Percentiles rank a stretch among this genome's conserved stretches.
These are phyloP conservation scores for Suhomyces coccinellae DNA, from an alignment of 1,139 yeast genomes.

Conservation along the genomic window DNA sequence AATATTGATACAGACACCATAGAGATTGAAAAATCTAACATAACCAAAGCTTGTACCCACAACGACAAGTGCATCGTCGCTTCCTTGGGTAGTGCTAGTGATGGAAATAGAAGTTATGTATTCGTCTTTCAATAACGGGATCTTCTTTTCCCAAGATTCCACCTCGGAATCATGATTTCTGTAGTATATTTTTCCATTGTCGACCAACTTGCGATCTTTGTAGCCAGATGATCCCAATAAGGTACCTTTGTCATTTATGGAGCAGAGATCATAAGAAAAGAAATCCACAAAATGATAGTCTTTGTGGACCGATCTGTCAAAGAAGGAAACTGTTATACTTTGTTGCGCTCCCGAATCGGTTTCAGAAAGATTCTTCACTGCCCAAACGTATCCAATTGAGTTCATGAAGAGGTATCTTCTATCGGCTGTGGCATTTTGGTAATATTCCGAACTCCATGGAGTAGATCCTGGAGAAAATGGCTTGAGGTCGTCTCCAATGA, in stretches of 20 bases:
- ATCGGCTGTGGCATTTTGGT: conserved; percentile 30
- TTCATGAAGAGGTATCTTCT: conserved; percentile 84
- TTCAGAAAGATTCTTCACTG: conserved; percentile 57
- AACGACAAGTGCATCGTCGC: conserved; percentile 34
- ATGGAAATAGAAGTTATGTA: conserved; percentile 40
- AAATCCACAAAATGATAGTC: conserved; percentile 87
- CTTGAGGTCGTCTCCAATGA: conserved; percentile 13
- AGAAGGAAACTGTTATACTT: conserved; percentile 81
- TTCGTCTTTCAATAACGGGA: conserved; percentile 38
- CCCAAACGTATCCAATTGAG: conserved; percentile 78
- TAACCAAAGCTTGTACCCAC: conserved; percentile 48
- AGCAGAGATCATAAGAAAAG: conserved; percentile 70
- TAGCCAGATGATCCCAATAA: conserved; percentile 55
- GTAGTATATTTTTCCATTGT: conserved; percentile 39
- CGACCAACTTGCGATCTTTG: conserved; percentile 18
- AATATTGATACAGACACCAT: conserved; percentile 43
- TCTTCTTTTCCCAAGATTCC: conserved; percentile 45
- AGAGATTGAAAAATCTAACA: conserved; percentile 39
- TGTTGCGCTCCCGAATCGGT: conserved; percentile 34
- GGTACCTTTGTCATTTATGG: conserved; percentile 66
- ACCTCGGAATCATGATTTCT: conserved; percentile 47
- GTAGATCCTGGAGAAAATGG: conserved; percentile 82
- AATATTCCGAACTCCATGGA: conserved; percentile 58
- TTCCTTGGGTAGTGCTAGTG: conserved; percentile 18
- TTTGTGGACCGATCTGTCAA: conserved; percentile 74